phyloP scores from a whole-genome alignment of 1,284 basidiomycete species.

The Ceratobasidium theobromae region DNA sequence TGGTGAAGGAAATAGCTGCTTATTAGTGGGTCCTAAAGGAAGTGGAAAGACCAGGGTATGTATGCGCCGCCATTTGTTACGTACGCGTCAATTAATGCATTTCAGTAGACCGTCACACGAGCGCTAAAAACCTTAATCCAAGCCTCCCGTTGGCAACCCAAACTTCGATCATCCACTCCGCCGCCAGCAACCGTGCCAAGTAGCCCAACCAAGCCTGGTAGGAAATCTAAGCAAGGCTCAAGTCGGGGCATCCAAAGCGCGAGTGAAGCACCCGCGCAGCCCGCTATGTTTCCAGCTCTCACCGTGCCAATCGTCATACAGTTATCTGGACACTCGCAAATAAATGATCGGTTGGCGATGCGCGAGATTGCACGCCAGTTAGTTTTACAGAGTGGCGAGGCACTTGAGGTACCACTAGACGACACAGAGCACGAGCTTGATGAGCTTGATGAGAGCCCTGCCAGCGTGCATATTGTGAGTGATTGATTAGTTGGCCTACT shows the following conservation, averaged over 20 bases:
- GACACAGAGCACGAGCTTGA: constrained; percentile 42
- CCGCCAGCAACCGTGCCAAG: no score
- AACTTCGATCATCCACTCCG: constrained; percentile 3
- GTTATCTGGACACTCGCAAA: constrained; percentile 83
- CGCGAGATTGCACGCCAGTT: constrained; percentile 89
- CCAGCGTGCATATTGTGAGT: constrained; percentile 25
- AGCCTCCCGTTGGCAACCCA: not conserved
- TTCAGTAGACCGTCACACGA: constrained; percentile 9
- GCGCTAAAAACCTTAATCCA: constrained; percentile 16
- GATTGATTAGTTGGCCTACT: not conserved
- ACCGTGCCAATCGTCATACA: constrained; percentile 66
- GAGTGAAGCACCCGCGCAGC: constrained; percentile 42
- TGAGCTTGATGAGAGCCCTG: constrained; percentile 44
- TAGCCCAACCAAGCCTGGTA: constrained; percentile 8
- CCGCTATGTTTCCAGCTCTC: constrained; percentile 35
- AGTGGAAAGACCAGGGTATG: constrained; percentile 81
- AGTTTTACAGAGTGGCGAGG: constrained; percentile 62
- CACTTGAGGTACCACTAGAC: constrained; percentile 39
- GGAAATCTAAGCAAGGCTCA: not conserved
- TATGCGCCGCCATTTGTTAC: constrained; percentile 30
- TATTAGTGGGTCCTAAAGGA: constrained; percentile 78
- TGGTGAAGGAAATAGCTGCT: constrained; percentile 88
- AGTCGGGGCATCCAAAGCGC: constrained; percentile 2
- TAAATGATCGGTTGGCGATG: constrained; percentile 84
- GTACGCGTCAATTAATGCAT: not conserved